Conservation (phyloP, 164 flowering plant species). For the Magnolia officinalis region DNA sequence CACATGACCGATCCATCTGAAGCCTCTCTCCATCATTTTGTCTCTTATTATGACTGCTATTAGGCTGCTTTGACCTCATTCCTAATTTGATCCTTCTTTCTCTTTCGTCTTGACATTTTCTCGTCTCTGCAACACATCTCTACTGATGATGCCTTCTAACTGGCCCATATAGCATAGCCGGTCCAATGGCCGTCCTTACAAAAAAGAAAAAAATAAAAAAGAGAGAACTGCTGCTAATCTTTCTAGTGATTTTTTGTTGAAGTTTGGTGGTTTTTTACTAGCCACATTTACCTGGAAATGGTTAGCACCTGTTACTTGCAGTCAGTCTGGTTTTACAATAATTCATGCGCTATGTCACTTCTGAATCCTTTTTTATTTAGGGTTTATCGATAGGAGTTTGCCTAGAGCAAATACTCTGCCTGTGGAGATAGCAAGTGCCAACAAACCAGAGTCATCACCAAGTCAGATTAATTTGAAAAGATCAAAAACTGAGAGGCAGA, state of each 20-base stretch:
- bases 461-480: slow-evolving; percentile 45
- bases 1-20: background rate
- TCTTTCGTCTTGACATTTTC: background rate
- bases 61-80: background rate
- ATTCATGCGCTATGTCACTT: background rate
- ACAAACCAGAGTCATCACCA: slow-evolving; percentile 28
- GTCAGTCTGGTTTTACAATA: background rate
- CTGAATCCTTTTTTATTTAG: slow-evolving; percentile 13
- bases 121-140: background rate
- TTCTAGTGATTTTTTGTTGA: no score
- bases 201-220: no score
- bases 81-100: background rate
- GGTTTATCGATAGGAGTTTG: slow-evolving; percentile 25
- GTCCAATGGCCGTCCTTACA: background rate
- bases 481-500: slow-evolving; percentile 72
- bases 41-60: background rate
- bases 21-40: background rate
- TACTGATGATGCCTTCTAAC: background rate
- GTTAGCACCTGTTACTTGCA: background rate
- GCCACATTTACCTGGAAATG: background rate
- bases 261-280: no score
- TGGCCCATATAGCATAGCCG: background rate
- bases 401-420: slow-evolving; percentile 48
- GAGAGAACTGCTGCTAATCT: no score
- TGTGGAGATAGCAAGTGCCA: slow-evolving; percentile 28